Evolutionary conservation across 2,329 filamentous ascomycete genomes (phyloP).

Genomic region (Aureobasidium sp.): DNA sequence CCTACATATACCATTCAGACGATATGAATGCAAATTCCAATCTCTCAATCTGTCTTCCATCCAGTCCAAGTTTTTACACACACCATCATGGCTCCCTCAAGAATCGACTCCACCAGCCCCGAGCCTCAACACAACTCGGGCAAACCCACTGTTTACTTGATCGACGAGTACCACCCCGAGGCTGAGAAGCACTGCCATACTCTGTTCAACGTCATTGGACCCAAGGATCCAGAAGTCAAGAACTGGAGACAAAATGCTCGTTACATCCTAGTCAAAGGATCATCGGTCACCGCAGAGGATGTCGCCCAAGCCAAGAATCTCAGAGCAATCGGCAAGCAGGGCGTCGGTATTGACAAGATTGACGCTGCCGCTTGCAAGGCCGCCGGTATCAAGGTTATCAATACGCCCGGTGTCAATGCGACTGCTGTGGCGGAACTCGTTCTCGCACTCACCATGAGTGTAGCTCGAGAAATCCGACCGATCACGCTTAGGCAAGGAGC

Average conservation of each 20-base stretch:
- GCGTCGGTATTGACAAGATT: conserved; percentile 40
- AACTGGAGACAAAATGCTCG: conserved; percentile 36
- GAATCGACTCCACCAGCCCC: neutral
- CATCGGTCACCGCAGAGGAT: conserved; percentile 20
- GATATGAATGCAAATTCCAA: neutral
- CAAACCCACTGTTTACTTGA: conserved; percentile 17
- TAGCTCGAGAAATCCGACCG: conserved; percentile 27
- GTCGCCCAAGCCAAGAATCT: conserved; percentile 24
- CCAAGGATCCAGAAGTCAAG: conserved; percentile 25
- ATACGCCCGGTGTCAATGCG: conserved; percentile 39
- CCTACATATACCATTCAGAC: neutral
- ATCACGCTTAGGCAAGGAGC: conserved; percentile 13
- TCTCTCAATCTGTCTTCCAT: too few relatives aligned
- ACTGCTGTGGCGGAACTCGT: conserved; percentile 28
- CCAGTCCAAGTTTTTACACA: neutral
- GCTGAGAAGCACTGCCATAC: conserved; percentile 24
- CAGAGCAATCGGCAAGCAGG: conserved; percentile 39
- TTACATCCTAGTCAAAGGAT: conserved; percentile 32
- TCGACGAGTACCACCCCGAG: conserved; percentile 24
- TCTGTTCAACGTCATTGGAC: conserved; percentile 33
- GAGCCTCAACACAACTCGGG: neutral
- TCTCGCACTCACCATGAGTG: conserved; percentile 22
- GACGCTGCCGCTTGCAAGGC: conserved; percentile 32
- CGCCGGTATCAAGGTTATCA: conserved; percentile 36
- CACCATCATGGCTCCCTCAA: neutral